A percentile compares a stretch with the other conserved stretches of the same genome.
These are phyloP conservation scores for Kodamaea plutei DNA, from an alignment of 1,139 yeast genomes.

Conservation along the genomic window DNA sequence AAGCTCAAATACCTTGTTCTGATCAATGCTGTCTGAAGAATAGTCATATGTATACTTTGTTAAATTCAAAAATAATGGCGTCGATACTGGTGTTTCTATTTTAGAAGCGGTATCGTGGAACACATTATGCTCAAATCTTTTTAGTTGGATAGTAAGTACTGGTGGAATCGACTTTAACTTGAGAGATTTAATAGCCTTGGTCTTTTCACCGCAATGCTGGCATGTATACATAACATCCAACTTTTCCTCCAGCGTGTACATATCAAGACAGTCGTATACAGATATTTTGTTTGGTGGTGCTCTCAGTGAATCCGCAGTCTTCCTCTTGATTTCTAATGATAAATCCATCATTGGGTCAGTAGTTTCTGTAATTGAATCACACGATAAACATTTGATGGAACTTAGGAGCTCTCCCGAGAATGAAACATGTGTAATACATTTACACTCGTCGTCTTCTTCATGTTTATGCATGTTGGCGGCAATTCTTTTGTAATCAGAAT, in stretches of 20 bases:
- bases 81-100: constrained; percentile 67
- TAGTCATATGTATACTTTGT: constrained; percentile 50
- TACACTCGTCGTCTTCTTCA: constrained; percentile 37
- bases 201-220: constrained; percentile 53
- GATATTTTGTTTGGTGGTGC: constrained; percentile 14
- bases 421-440: constrained; percentile 77
- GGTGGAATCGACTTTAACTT: constrained; percentile 67
- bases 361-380: constrained; percentile 62
- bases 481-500: constrained; percentile 45
- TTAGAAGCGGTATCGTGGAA: constrained; percentile 57
- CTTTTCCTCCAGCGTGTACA: constrained; percentile 73
- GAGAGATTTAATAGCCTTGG: constrained; percentile 68
- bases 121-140: constrained; percentile 76
- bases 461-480: constrained; percentile 9
- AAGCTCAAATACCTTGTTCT: constrained; percentile 59
- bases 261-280: constrained; percentile 63
- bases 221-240: constrained; percentile 75
- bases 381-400: constrained; percentile 68
- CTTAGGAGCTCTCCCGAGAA: constrained; percentile 74
- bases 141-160: constrained; percentile 77
- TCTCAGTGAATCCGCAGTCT: too few relatives aligned
- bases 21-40: constrained; percentile 16
- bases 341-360: constrained; percentile 89
- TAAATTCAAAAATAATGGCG: constrained; percentile 72
- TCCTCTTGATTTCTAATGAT: constrained; percentile 62